Conservation (phyloP, 1,284 basidiomycete species). For the Pseudozyma pruni region DNA sequence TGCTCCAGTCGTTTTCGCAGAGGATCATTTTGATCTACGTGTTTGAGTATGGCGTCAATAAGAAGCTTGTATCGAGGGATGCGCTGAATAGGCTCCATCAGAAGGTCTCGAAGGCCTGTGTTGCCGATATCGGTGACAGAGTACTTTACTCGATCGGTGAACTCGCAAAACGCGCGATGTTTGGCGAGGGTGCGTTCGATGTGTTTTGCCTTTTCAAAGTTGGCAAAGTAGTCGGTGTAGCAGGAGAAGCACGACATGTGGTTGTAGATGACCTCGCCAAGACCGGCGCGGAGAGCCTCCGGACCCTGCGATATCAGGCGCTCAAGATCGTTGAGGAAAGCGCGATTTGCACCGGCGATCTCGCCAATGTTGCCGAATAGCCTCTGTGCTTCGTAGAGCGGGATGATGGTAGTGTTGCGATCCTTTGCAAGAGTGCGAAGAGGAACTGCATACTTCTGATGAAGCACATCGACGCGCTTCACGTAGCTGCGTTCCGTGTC, state of each 20-base stretch:
- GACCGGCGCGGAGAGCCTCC: slow-evolving; percentile 72
- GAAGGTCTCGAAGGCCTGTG: slow-evolving; percentile 81
- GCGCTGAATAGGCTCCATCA: slow-evolving; percentile 99
- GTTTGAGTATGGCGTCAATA: slow-evolving; percentile 73
- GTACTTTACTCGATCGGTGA: slow-evolving; percentile 81
- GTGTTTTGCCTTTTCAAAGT: slow-evolving; percentile 89
- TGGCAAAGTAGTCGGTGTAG: slow-evolving; percentile 88
- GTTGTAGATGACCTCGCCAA: slow-evolving; percentile 85
- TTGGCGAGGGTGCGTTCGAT: slow-evolving; percentile 86
- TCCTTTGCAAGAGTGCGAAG: slow-evolving; percentile 83
- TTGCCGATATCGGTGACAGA: slow-evolving; percentile 82
- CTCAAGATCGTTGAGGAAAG: slow-evolving; percentile 86
- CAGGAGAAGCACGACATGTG: slow-evolving; percentile 76
- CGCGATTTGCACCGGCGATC: slow-evolving; percentile 84
- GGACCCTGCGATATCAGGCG: slow-evolving; percentile 71
- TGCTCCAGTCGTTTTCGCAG: slow-evolving; percentile 77
- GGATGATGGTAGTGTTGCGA: slow-evolving; percentile 86
- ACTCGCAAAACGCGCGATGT: slow-evolving; percentile 82
- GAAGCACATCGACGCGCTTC: slow-evolving; percentile 58
- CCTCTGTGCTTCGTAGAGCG: slow-evolving; percentile 87
- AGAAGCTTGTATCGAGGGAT: slow-evolving; percentile 95
- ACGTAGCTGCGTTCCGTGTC: slow-evolving; percentile 67
- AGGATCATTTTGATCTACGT: slow-evolving; percentile 54
- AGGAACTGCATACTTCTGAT: slow-evolving; percentile 80
- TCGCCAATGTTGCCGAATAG: slow-evolving; percentile 94